Conservation (phyloP, 2,329 filamentous ascomycete species). For the Colletotrichum sp. region DNA sequence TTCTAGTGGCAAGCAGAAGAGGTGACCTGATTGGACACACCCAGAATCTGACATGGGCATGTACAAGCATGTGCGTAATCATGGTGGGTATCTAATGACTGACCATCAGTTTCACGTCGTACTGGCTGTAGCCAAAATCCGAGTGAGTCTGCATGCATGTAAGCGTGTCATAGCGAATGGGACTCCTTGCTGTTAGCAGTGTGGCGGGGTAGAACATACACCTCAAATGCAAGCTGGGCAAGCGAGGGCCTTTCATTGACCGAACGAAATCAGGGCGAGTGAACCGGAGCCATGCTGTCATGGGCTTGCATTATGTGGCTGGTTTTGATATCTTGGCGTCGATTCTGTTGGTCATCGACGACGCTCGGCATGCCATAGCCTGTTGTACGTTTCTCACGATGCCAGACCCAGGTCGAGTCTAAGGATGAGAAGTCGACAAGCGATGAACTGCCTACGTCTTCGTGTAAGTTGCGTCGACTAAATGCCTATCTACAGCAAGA, state of each 20-base stretch:
- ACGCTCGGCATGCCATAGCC: neutral
- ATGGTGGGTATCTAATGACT: neutral
- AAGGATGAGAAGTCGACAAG: neutral
- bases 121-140: neutral
- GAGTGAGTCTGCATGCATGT: neutral
- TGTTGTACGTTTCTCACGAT: fast-evolving
- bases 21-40: neutral
- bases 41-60: neutral
- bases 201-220: neutral
- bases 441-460: neutral
- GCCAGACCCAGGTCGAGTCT: neutral
- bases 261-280: neutral
- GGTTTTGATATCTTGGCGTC: neutral
- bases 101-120: neutral
- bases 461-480: neutral
- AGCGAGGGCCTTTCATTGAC: neutral
- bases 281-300: neutral
- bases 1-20: neutral
- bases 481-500: too few species aligned
- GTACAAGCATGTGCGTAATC: neutral
- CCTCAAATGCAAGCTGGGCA: neutral
- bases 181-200: fast-evolving
- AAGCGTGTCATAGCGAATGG: neutral
- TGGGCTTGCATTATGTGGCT: fast-evolving
- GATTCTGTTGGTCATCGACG: neutral